Base-by-base conservation (phyloP, 257 asterid genomes). In the Gentiana dahurica region DNA sequence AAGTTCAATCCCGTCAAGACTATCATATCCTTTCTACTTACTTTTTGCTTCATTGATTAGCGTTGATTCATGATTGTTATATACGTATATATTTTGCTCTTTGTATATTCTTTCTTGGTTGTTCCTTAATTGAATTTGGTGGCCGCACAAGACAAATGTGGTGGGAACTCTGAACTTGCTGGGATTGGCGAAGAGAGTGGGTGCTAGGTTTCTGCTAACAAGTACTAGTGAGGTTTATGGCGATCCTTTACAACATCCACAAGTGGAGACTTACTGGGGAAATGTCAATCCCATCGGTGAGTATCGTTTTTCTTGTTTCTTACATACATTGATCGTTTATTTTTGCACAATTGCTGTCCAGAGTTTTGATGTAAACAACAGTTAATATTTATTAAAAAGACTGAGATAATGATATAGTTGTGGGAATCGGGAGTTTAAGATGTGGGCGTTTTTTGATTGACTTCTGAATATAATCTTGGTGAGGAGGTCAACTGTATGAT, bases 181-280 rank as follows among this genome's bases (percentile, higher is more conserved):
- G 47, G 98, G 98, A n/a, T 76, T 91, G 80, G 98, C 98, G 3
- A 91, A 91, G 87, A 75, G 98, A 64, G 83, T 91, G 8, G 98
- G 98, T 73, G 98, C 98, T 54, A 76, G 98, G 63, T 91, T 91
- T 59, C 73, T 91, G 90, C 94, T 91, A 61, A 87, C 98, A 51
- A 91, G 98, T 80, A 91, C 98, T 65, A 90, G 98, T 5, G 98
- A 90, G 75, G 98, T 90, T 63, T 90, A 90, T 69, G 98, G 98
- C 34, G 98, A 90, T 68, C 98, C 98, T 0, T 43, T 90, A 55
- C 87, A 90, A 41, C 98, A 90, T 71, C 98, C 98, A 0, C 98
- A 90, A 37, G 88, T 82, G 32, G 98, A 90, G 59, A 87, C 98
- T n/a, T 90, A 90, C 78, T 91, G 98, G 98, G 98, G 98, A 59